These are phyloP conservation scores for Schizophyllum amplum DNA, from an alignment of 1,284 basidiomycete species.

Conservation along the genomic window DNA sequence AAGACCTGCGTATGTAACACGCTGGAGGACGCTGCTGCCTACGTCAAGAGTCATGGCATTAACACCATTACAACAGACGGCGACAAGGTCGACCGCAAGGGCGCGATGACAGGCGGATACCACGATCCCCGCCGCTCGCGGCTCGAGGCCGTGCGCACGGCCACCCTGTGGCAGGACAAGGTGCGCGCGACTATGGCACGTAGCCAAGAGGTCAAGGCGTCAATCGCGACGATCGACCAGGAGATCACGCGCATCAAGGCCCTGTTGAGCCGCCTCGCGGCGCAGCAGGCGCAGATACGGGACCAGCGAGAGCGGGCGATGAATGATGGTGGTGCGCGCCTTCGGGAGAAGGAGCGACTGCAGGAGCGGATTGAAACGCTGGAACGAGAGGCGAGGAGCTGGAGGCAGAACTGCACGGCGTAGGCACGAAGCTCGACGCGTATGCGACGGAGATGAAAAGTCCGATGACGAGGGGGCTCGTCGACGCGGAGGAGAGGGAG, in stretches of 20 bases:
- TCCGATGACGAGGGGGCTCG: constrained; percentile 71
- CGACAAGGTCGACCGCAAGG: constrained; percentile 96
- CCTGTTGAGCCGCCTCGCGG: constrained; percentile 63
- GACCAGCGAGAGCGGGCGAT: constrained; percentile 63
- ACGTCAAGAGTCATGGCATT: constrained; percentile 90
- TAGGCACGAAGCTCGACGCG: constrained; percentile 54
- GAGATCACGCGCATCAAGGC: constrained; percentile 77
- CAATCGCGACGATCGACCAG: constrained; percentile 74
- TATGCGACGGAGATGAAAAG: constrained; percentile 70
- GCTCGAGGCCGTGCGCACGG: constrained; percentile 78
- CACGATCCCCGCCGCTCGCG: constrained; percentile 88
- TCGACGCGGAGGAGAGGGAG: constrained; percentile 60
- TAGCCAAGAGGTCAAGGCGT: constrained; percentile 67
- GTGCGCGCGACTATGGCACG: constrained; percentile 60
- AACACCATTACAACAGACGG: constrained; percentile 98
- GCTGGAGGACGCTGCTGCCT: constrained; percentile 87
- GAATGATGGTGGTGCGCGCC: constrained; percentile 55
- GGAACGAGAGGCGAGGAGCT: constrained; percentile 65
- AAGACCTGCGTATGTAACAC: constrained; percentile 95
- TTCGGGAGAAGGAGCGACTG: constrained; percentile 67
- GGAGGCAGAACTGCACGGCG: constrained; percentile 56
- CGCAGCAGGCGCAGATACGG: constrained; percentile 65
- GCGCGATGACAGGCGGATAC: constrained; percentile 92
- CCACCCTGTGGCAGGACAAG: constrained; percentile 72
- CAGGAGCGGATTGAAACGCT: constrained; percentile 56